Base-by-base conservation (phyloP, 805 yeast species). In the Komagataella ulmi region DNA sequence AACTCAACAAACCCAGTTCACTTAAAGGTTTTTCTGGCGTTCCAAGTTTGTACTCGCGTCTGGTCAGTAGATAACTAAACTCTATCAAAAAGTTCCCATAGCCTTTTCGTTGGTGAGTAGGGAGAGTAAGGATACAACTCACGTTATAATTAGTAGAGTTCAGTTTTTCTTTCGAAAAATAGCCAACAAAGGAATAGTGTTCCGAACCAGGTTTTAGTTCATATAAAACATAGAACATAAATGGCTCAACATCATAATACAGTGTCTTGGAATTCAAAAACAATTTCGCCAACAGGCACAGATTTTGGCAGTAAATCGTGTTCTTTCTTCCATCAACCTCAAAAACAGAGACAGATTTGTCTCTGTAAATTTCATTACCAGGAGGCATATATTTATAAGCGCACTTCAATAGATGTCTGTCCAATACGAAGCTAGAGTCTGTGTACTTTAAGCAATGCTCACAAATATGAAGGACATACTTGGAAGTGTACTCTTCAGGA, bases 1-100 rank as follows among this genome's bases (percentile, higher is more conserved):
- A 93, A 54, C 97, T 85, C 30, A 85, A 65, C 50, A 89, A 68
- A 0, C 99, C 99, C 51, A 91, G 68, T 56, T 85, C 90, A 57
- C 93, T 83, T 53, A 91, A 71, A 0, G 99, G 99, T 61, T 90
- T 91, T 60, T 93, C 99, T 0, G 99, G 99, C 0, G 97, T 86
- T 0, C 98, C 99, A 52, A 76, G 75, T 55, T 82, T 83, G 58
- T 76, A 80, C 62, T 91, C 97, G 53, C 79, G 73, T 50, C 84
- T 71, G 1, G 93, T 77, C 49, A 93, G 67, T 17, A 89, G 66
- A 61, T 93, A 93, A 52, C 96, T 87, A 64, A 93, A 88, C 56
- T 87, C 95, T 61, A 93, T 91, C 53, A 93, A 70, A 54, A 91
- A 76, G 62, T 80, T 83, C 2, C 99, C 99, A 65, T 85, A 88